Percentiles rank a stretch among this genome's conserved stretches.
These are phyloP conservation scores for Candolleomyces eurysporus DNA, from an alignment of 768 basidiomycete species.

Conservation along the genomic window DNA sequence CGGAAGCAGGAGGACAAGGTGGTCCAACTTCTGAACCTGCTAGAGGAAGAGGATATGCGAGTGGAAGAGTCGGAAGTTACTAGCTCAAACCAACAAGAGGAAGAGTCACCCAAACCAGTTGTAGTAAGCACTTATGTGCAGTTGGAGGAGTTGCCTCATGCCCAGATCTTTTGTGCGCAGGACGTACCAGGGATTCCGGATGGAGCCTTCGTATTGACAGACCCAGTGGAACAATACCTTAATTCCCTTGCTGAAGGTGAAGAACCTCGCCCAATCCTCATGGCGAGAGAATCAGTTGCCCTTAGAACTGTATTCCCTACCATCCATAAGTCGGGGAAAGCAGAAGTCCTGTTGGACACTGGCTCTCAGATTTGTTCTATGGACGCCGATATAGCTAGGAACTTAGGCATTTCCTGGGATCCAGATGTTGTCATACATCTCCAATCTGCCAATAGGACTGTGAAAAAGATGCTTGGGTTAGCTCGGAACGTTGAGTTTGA, in stretches of 20 bases:
- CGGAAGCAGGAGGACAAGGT: background rate
- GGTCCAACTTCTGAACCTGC: background rate
- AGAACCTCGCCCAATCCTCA: background rate
- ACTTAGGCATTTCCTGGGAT: conserved; percentile 18
- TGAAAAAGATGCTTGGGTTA: conserved; percentile 21
- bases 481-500: conserved; percentile 24
- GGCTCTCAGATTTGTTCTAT: conserved; percentile 28
- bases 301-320: conserved; percentile 9
- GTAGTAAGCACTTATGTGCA: background rate
- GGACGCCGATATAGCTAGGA: conserved; percentile 13
- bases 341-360: conserved; percentile 21
- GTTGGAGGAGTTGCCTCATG: background rate
- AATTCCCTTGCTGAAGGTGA: background rate
- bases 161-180: background rate
- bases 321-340: conserved; percentile 13
- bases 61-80: background rate
- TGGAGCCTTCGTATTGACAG: background rate
- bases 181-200: background rate
- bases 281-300: conserved; percentile 7
- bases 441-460: conserved; percentile 23
- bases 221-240: conserved; percentile 5
- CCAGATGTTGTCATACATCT: conserved; percentile 18
- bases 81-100: background rate
- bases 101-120: background rate
- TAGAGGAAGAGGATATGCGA: no score